phyloP scores from a whole-genome alignment of 192 early-diverging fungal genomes.

The Dimargaris xerosporica region DNA sequence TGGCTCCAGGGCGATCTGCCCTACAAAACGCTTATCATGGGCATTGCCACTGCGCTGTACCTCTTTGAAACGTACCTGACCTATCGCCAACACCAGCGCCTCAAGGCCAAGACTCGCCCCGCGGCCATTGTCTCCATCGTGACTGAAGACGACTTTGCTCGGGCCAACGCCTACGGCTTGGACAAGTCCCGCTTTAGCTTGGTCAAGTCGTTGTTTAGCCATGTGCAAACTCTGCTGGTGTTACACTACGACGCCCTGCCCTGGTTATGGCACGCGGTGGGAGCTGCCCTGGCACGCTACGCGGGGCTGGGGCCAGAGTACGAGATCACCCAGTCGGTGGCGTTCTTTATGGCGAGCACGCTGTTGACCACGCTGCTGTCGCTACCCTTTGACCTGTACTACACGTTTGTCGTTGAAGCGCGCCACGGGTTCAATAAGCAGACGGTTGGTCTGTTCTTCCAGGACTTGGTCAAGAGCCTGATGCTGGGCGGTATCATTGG shows the following conservation, averaged over 20 bases:
- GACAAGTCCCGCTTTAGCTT: conserved; percentile 74
- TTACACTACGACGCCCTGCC: conserved; percentile 59
- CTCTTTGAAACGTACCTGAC: conserved; percentile 71
- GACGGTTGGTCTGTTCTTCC: conserved; percentile 60
- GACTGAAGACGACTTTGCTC: conserved; percentile 57
- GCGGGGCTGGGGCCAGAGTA: conserved; percentile 45
- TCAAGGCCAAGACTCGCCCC: conserved; percentile 53
- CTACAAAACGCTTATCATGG: conserved; percentile 69
- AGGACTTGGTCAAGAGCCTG: conserved; percentile 61
- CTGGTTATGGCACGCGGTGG: conserved; percentile 50
- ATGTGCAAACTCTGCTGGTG: conserved; percentile 48
- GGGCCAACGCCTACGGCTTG: conserved; percentile 70
- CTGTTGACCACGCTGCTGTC: conserved; percentile 43
- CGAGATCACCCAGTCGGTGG: conserved; percentile 72
- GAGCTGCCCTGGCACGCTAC: conserved; percentile 28
- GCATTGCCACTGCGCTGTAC: conserved; percentile 54
- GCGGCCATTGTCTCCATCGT: conserved; percentile 50
- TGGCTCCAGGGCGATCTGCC: conserved; percentile 24
- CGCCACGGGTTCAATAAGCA: conserved; percentile 94
- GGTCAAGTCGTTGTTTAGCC: conserved; percentile 38
- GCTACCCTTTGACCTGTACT: conserved; percentile 71
- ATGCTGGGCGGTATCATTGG: conserved; percentile 55
- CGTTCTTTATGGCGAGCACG: conserved; percentile 49
- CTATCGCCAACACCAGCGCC: conserved; percentile 58
- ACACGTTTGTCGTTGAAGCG: conserved; percentile 90